A percentile compares a stretch with the other conserved stretches of the same genome.
Evolutionary conservation across 1,284 basidiomycete species (phyloP).

Genomic region (Sanghuangporus sanghuang): DNA sequence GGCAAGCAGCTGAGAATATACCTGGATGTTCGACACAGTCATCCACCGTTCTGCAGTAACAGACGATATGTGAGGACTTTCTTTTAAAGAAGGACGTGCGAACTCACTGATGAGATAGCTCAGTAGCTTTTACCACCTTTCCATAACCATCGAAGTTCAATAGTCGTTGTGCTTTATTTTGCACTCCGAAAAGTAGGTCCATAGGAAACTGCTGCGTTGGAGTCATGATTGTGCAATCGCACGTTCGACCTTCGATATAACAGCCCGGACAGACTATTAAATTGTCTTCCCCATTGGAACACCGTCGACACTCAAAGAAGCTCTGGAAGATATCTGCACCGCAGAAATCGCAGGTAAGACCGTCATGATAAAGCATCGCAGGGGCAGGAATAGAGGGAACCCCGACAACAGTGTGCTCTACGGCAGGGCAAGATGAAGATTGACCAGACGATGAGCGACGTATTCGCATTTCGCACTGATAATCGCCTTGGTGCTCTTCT

Average conservation of each 20-base stretch:
- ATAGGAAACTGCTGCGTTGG: constrained; percentile 50
- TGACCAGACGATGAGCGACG: not conserved
- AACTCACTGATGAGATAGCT: constrained; percentile 7
- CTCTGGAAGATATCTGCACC: constrained; percentile 72
- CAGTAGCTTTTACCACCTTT: constrained; percentile 19
- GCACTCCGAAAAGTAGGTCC: constrained; percentile 30
- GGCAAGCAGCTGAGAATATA: constrained; percentile 22
- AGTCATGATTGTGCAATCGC: constrained; percentile 51
- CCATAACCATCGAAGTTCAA: constrained; percentile 20
- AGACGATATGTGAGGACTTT: not conserved
- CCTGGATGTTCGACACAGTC: constrained; percentile 17
- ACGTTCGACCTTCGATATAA: constrained; percentile 68
- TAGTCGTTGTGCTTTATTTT: constrained; percentile 33
- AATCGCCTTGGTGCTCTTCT: constrained; percentile 40
- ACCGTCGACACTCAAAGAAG: constrained; percentile 61
- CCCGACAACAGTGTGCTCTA: not conserved
- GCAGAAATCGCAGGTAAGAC: constrained; percentile 67
- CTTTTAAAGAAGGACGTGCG: not conserved
- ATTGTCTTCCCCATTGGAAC: constrained; percentile 33
- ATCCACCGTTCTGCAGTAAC: not conserved
- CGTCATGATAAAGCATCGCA: constrained; percentile 15
- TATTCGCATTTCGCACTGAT: constrained; percentile 2
- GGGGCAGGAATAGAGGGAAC: not conserved
- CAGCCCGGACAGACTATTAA: constrained; percentile 61
- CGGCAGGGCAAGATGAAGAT: not conserved